These are phyloP conservation scores for Parmelia sp. DNA, from an alignment of 495 filamentous ascomycete species.

Conservation along the genomic window DNA sequence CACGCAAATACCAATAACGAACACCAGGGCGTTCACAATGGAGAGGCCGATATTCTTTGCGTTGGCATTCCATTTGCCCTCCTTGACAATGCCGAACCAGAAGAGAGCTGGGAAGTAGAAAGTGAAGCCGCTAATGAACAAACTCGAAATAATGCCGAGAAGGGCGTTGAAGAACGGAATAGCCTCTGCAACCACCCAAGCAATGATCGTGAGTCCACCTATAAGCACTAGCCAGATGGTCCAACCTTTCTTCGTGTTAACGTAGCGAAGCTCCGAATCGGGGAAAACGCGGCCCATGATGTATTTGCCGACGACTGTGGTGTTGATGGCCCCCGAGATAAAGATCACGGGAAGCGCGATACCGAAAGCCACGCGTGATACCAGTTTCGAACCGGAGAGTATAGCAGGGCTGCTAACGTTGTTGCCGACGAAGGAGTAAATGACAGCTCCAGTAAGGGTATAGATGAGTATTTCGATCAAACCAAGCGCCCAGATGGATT, in stretches of 20 bases:
- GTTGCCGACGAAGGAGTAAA: conserved; percentile 64
- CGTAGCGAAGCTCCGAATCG: conserved; percentile 48
- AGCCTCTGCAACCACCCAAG: conserved; percentile 63
- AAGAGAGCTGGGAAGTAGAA: conserved; percentile 59
- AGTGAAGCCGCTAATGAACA: conserved; percentile 59
- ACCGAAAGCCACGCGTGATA: conserved; percentile 69
- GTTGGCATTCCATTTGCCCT: conserved; percentile 33
- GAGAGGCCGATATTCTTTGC: conserved; percentile 31
- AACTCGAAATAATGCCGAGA: conserved; percentile 52
- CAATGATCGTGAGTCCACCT: conserved; percentile 48
- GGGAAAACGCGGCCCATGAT: conserved; percentile 54
- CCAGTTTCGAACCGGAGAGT: conserved; percentile 50
- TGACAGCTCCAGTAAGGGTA: conserved; percentile 55
- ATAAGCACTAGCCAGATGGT: conserved; percentile 53
- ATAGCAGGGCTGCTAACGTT: conserved; percentile 66
- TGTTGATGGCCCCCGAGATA: conserved; percentile 58
- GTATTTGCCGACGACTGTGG: conserved; percentile 50
- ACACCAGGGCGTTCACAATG: conserved; percentile 28
- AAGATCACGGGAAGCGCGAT: conserved; percentile 69
- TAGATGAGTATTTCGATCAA: conserved; percentile 59
- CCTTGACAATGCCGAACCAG: conserved; percentile 53
- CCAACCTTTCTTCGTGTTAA: conserved; percentile 53
- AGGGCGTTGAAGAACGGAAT: conserved; percentile 64
- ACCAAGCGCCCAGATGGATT: conserved; percentile 51
- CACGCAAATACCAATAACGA: conserved; percentile 40